A percentile compares a stretch with the other conserved stretches of the same genome.
These are phyloP conservation scores for Leccinum subrobustum DNA, from an alignment of 1,284 basidiomycete species.

Conservation along the genomic window DNA sequence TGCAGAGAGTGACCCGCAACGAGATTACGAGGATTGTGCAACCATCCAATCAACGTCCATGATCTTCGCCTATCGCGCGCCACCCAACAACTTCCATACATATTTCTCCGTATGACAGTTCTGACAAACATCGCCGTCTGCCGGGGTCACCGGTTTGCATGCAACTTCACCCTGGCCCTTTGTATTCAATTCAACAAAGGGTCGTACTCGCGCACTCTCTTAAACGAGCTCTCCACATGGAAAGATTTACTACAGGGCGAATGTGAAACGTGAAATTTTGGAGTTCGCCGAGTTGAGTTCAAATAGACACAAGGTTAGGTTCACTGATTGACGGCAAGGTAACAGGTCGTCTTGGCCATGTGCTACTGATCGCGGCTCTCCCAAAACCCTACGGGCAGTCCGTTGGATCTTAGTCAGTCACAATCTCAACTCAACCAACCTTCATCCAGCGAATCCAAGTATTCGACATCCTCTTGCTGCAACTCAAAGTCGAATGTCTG, in stretches of 20 bases:
- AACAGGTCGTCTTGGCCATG: conserved; percentile 9
- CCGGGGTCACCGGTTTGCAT: neutral
- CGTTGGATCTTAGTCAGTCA: conserved; percentile 12
- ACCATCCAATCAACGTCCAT: conserved; percentile 19
- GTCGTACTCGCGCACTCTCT: neutral
- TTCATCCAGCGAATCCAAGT: conserved; percentile 39
- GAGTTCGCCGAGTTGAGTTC: conserved; percentile 1
- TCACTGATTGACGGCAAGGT: conserved; percentile 2
- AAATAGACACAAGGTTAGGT: conserved; percentile 24
- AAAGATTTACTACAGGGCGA: neutral
- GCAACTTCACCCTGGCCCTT: neutral
- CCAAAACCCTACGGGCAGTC: conserved; percentile 12
- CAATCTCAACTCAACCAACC: conserved; percentile 9
- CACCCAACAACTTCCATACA: neutral
- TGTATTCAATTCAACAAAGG: neutral
- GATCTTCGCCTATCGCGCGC: conserved; percentile 12
- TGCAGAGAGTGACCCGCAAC: neutral
- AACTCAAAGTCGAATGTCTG: conserved; percentile 62
- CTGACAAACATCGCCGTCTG: neutral
- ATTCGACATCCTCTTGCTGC: conserved; percentile 51
- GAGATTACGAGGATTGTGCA: neutral
- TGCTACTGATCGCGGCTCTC: neutral
- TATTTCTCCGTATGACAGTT: neutral
- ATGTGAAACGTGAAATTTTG: neutral
- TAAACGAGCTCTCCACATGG: neutral